Conservation (phyloP, 345 rosid genomes). For the Nephelium lappaceum region DNA sequence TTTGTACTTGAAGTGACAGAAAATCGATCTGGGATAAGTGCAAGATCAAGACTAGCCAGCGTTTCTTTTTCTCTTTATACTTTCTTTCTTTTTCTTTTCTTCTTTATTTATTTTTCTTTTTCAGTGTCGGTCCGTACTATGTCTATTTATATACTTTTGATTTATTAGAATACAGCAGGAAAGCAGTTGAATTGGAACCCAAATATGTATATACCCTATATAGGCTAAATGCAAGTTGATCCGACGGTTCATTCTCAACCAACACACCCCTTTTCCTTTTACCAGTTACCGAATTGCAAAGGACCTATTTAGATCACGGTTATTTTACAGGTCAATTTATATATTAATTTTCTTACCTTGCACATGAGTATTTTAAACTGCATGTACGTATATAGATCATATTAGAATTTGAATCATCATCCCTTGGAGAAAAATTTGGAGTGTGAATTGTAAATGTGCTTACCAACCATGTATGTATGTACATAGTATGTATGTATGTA, state of each 20-base stretch:
- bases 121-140: slow-evolving; percentile 3
- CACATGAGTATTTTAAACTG: not conserved
- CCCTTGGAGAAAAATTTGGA: no score
- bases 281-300: no score
- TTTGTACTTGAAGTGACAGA: not conserved
- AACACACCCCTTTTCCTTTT: no score
- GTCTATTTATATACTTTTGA: not conserved
- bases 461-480: not conserved
- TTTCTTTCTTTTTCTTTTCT: not conserved
- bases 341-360: no score
- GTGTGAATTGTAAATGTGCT: not conserved
- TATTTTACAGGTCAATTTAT: not conserved
- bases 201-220: not conserved
- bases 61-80: not conserved
- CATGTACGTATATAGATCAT: no score
- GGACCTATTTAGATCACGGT: no score
- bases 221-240: no score
- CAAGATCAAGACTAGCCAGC: not conserved
- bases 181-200: not conserved
- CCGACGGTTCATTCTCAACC: not conserved
- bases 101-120: slow-evolving; percentile 9
- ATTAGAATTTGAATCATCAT: no score
- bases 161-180: not conserved
- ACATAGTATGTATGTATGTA: no score
- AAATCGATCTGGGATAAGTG: not conserved